Evolutionary conservation across 2,329 filamentous ascomycete genomes (phyloP).

Genomic region (Alternaria alternata): DNA sequence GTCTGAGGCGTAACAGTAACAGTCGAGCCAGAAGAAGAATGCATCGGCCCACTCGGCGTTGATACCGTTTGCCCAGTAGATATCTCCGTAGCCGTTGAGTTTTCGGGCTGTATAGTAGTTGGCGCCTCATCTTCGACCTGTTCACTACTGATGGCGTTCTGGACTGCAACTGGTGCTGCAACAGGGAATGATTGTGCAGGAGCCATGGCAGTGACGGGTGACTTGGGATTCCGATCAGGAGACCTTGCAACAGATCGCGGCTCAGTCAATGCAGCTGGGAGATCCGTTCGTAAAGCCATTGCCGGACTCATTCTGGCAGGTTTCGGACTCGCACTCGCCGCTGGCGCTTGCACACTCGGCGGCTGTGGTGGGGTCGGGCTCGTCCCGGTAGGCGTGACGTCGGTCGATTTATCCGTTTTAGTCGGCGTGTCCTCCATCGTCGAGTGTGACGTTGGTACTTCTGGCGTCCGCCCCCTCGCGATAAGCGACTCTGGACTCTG

Average conservation of each 20-base stretch:
- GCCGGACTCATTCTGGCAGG: not conserved
- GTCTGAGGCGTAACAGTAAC: slow-evolving; percentile 15
- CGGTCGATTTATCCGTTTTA: slow-evolving; percentile 26
- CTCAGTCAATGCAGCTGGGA: slow-evolving; percentile 23
- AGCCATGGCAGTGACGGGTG: not conserved
- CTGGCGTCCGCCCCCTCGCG: slow-evolving; percentile 38
- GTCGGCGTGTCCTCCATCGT: slow-evolving; percentile 12
- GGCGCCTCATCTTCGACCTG: not conserved
- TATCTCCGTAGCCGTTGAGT: not conserved
- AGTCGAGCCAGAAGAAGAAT: slow-evolving; percentile 14
- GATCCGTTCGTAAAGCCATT: slow-evolving; percentile 11
- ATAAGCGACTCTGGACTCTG: slow-evolving; percentile 27
- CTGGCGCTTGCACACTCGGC: not conserved
- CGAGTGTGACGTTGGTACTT: slow-evolving; percentile 29
- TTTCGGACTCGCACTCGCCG: not conserved
- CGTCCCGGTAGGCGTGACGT: slow-evolving; percentile 30
- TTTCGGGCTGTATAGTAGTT: not conserved
- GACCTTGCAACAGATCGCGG: slow-evolving; percentile 20
- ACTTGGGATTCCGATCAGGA: slow-evolving; percentile 14
- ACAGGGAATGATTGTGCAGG: slow-evolving; percentile 1
- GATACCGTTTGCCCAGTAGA: not conserved
- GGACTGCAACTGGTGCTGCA: not conserved
- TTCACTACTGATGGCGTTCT: not conserved
- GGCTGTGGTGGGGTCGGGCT: slow-evolving; percentile 14
- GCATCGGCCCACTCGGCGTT: slow-evolving; percentile 10